These are phyloP conservation scores for Schizonepeta tenuifolia DNA, from an alignment of 257 asterid genomes.

Conservation along the genomic window DNA sequence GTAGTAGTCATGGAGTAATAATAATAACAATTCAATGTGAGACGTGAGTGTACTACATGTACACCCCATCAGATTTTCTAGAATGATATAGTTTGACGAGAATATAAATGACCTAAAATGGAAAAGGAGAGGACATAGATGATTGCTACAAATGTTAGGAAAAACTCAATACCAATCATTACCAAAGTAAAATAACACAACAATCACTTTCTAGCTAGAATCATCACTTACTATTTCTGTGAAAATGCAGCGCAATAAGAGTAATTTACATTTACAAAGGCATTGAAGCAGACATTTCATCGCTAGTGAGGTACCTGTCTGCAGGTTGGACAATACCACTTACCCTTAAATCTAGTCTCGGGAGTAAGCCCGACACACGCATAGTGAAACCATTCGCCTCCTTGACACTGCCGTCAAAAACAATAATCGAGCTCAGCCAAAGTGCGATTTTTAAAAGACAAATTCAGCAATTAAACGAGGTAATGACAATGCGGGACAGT, in stretches of 20 bases:
- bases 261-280: background rate
- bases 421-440: constrained; percentile 21
- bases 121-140: background rate
- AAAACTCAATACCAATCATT: background rate
- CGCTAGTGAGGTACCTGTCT: constrained; percentile 53
- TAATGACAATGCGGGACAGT: too few relatives aligned
- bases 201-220: background rate
- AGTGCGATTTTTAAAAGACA: background rate
- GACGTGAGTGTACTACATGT: too few relatives aligned
- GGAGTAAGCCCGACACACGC: constrained; percentile 96
- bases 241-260: background rate
- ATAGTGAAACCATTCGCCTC: constrained; percentile 99
- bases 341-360: constrained; percentile 92
- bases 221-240: background rate
- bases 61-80: too few relatives aligned
- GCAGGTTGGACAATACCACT: constrained; percentile 99
- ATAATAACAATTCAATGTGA: too few relatives aligned
- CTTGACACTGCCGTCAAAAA: constrained; percentile 73
- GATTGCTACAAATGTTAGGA: background rate
- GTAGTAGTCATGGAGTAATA: too few relatives aligned
- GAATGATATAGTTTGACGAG: constrained; percentile 1
- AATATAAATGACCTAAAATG: background rate
- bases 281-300: too few relatives aligned
- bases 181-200: background rate
- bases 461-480: background rate